Percentiles rank a stretch among this genome's conserved stretches.
Evolutionary conservation across 176 grass and related monocot genomes (phyloP).

Genomic region (Phragmites australis): DNA sequence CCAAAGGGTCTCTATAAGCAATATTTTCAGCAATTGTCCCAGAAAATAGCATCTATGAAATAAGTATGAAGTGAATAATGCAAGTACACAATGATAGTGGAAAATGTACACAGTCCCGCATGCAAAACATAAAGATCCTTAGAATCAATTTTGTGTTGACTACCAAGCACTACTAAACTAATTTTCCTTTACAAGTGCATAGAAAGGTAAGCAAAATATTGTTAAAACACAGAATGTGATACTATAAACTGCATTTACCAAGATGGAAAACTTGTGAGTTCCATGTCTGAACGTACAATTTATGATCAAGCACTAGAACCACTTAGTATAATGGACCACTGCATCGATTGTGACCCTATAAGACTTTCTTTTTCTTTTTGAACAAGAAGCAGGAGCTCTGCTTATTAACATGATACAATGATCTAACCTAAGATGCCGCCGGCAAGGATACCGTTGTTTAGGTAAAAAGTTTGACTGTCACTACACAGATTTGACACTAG

Average conservation of each 20-base stretch:
- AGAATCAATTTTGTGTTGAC: not conserved
- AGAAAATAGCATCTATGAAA: conserved; percentile 78
- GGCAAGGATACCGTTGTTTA: not conserved
- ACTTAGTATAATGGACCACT: not conserved
- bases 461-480: too few species aligned
- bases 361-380: not conserved
- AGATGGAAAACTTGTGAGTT: not conserved
- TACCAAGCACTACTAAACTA: not conserved
- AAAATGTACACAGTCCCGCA: not conserved
- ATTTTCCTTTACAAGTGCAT: not conserved
- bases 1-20: conserved; percentile 57
- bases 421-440: not conserved
- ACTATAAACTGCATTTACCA: not conserved
- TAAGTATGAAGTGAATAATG: conserved; percentile 29
- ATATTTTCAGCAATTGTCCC: conserved; percentile 86
- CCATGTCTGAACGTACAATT: conserved; percentile 1
- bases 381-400: not conserved
- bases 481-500: too few species aligned
- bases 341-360: not conserved
- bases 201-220: not conserved
- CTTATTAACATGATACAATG: conserved; percentile 9
- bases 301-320: not conserved
- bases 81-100: conserved; percentile 2
- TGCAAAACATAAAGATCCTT: conserved; percentile 10
- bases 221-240: conserved; percentile 6